Conservation (phyloP, 352 stramenopile species). For the Phytophthora idaei region DNA sequence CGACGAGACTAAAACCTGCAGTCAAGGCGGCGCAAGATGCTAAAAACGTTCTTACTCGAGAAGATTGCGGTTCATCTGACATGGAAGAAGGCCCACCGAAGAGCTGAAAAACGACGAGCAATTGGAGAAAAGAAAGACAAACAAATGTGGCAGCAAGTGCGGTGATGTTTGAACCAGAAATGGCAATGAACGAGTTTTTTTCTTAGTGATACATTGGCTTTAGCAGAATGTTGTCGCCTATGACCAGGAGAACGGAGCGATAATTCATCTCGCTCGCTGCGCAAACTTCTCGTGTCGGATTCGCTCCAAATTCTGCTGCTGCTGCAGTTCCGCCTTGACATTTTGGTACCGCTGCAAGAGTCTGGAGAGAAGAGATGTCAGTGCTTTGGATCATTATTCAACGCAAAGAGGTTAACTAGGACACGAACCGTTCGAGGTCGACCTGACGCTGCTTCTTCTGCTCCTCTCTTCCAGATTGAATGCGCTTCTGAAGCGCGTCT, state of each 20-base stretch:
- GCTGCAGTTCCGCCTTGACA: slow-evolving; percentile 94
- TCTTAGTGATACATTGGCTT: slow-evolving; percentile 27
- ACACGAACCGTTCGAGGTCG: slow-evolving; percentile 87
- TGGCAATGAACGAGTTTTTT: slow-evolving; percentile 14
- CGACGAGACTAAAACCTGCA: slow-evolving; percentile 53
- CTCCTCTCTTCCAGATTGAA: slow-evolving; percentile 94
- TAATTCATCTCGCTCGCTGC: slow-evolving; percentile 41
- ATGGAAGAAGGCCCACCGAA: not conserved
- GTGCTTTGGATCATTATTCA: not conserved
- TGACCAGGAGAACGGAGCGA: not conserved
- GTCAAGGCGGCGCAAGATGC: not conserved
- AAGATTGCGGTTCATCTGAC: slow-evolving; percentile 16
- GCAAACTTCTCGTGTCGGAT: slow-evolving; percentile 87
- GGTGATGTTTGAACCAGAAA: slow-evolving; percentile 11
- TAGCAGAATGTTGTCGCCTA: not conserved
- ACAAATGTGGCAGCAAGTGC: not conserved
- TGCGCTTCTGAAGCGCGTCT: slow-evolving; percentile 93
- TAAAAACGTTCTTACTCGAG: not conserved
- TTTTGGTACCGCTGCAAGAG: slow-evolving; percentile 95
- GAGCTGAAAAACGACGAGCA: slow-evolving; percentile 2
- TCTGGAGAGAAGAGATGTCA: slow-evolving; percentile 28
- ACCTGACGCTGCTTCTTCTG: slow-evolving; percentile 95
- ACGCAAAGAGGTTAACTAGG: not conserved
- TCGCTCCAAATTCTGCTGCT: slow-evolving; percentile 94
- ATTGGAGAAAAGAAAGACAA: slow-evolving; percentile 7